Evolutionary conservation across 2,329 filamentous ascomycete species (phyloP), one percentile per base, ranked within the genome.

Genomic region (Alternaria consortialis): DNA sequence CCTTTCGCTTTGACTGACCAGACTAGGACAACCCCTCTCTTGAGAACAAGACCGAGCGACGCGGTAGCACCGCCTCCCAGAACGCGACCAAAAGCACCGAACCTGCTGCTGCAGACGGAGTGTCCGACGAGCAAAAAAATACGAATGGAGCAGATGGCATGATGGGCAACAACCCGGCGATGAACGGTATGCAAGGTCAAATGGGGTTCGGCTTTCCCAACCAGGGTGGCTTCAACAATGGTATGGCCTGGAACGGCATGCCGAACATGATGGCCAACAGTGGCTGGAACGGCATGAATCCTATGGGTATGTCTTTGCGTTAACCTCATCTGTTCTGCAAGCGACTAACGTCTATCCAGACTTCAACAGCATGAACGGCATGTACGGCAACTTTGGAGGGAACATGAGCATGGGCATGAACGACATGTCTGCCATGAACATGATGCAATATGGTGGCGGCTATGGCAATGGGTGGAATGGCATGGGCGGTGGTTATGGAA

Each of bases 371-470:
- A 94, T 95, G 90, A 74, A 73, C 55, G 83, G 90, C 69, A 95
- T 97, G 92, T 91, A 88, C 83, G 88, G 88, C 84, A 88, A 89
- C 83, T 92, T 90, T 79, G 87, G 87, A 82, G 82, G 84, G 77
- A 87, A 88, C 65, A 77, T 77, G 85, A 88, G 88, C 84, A 91
- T 91, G 88, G 69, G 91, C 80, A 91, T 92, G 89, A 90, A 87
- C 85, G 86, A 88, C 84, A 90, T 91, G 88, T 90, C 87, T 64
- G 76, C 74, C 72, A 80, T 80, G 79, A 78, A 78, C 60, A 78
- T 94, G 91, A 78, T 94, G 91, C 88, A 76, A 89, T 88, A 87
- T 82, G 87, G 87, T 81, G 86, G 86, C 78, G 85, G 82, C 80
- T 85, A 83, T 89, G 90, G 86, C 81, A 83, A 83, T 81, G 81